These are phyloP conservation scores for Epichloe elymi DNA, from an alignment of 2,329 filamentous ascomycete species.

Conservation along the genomic window DNA sequence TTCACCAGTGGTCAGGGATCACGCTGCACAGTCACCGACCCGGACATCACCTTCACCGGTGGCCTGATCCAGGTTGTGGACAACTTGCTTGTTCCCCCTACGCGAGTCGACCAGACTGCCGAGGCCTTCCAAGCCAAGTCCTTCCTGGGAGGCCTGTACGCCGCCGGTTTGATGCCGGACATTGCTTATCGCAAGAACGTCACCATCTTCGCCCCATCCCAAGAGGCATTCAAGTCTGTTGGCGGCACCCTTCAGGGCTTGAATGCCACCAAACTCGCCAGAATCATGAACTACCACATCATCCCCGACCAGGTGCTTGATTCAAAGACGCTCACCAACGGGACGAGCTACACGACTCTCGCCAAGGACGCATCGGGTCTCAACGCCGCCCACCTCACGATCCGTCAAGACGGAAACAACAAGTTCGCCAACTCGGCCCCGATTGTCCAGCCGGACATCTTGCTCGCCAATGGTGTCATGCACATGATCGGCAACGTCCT, in stretches of 20 bases:
- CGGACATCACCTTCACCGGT: constrained; percentile 33
- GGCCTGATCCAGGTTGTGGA: constrained; percentile 40
- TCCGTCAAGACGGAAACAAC: constrained; percentile 28
- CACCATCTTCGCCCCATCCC: constrained; percentile 52
- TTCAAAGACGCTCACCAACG: constrained; percentile 26
- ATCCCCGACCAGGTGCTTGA: constrained; percentile 42
- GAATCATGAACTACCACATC: constrained; percentile 52
- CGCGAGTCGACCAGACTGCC: constrained; percentile 33
- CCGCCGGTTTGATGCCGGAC: constrained; percentile 20
- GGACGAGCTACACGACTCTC: constrained; percentile 22
- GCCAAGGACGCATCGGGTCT: constrained; percentile 26
- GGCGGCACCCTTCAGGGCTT: constrained; percentile 37
- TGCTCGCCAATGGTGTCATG: constrained; percentile 44
- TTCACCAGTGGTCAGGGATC: constrained; percentile 37
- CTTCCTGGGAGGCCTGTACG: constrained; percentile 24
- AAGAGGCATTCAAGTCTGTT: constrained; percentile 45
- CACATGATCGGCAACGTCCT: constrained; percentile 44
- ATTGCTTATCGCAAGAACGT: constrained; percentile 31
- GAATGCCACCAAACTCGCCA: constrained; percentile 30
- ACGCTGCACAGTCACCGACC: constrained; percentile 26
- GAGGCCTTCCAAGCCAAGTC: constrained; percentile 32
- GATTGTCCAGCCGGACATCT: constrained; percentile 37
- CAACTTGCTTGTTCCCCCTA: constrained; percentile 35
- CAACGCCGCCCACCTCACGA: constrained; percentile 18
- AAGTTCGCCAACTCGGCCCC: constrained; percentile 41